phyloP scores from a whole-genome alignment of 345 rosid species.

The Xanthoceras sorbifolium region DNA sequence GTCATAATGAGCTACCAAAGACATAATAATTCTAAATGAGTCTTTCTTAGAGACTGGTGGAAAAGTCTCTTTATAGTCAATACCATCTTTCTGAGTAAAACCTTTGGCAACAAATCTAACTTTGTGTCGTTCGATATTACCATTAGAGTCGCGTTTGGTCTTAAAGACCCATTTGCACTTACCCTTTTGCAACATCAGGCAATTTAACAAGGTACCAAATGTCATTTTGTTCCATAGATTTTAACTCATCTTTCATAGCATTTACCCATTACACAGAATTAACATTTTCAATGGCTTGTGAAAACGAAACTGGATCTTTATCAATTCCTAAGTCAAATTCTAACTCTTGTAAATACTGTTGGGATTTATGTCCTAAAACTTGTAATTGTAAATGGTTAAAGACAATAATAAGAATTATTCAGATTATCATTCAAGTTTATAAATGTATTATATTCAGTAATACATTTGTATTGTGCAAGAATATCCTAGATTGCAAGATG shows the following conservation, averaged over 20 bases:
- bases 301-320: not conserved
- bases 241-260: constrained; percentile 10
- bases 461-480: too few relatives aligned
- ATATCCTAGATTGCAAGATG: too few relatives aligned
- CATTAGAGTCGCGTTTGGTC: too few relatives aligned
- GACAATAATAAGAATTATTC: too few relatives aligned
- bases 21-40: not conserved
- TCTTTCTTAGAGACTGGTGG: not conserved
- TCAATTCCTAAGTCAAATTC: not conserved
- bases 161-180: not conserved
- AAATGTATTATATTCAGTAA: too few relatives aligned
- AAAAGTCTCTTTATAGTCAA: too few relatives aligned
- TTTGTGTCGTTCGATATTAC: too few relatives aligned
- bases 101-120: too few relatives aligned
- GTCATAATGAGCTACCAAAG: not conserved
- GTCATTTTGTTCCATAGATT: not conserved
- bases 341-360: not conserved
- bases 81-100: too few relatives aligned
- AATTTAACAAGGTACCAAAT: not conserved
- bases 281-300: not conserved
- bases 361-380: too few relatives aligned
- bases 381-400: too few relatives aligned
- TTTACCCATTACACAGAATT: constrained; percentile 8
- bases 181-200: not conserved
- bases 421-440: too few relatives aligned